phyloP scores from a whole-genome alignment of 2,329 filamentous ascomycete species.

The Kalaharituber pfeilii region DNA sequence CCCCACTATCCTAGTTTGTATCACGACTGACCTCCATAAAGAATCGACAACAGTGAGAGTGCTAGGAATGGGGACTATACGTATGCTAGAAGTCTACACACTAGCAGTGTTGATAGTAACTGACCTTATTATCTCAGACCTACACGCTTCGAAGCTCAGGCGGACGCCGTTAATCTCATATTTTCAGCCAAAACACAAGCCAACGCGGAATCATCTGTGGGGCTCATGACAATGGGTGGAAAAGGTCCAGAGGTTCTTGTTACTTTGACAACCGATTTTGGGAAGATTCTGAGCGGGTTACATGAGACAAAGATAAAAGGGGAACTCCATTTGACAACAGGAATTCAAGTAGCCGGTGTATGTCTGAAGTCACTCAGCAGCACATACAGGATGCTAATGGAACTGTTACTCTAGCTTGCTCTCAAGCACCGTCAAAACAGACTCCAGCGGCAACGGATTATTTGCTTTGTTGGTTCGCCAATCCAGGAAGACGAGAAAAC shows the following conservation, averaged over 20 bases:
- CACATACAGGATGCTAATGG: background rate
- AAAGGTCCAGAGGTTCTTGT: constrained; percentile 94
- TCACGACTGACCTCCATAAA: constrained; percentile 25
- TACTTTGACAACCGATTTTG: constrained; percentile 88
- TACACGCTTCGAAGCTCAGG: constrained; percentile 88
- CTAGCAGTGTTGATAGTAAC: constrained; percentile 1
- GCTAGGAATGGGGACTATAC: constrained; percentile 88
- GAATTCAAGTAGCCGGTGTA: constrained; percentile 89
- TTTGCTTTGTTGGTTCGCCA: constrained; percentile 90
- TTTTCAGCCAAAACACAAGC: constrained; percentile 90
- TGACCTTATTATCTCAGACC: constrained; percentile 38
- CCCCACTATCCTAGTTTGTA: constrained; percentile 23
- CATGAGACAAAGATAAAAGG: constrained; percentile 91
- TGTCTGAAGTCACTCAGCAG: constrained; percentile 24
- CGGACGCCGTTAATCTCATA: constrained; percentile 84
- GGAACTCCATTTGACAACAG: constrained; percentile 71
- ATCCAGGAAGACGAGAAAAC: constrained; percentile 79
- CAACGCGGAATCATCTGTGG: constrained; percentile 92
- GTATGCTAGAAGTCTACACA: constrained; percentile 27
- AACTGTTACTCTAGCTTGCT: constrained; percentile 46
- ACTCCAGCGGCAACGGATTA: constrained; percentile 86
- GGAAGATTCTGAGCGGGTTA: constrained; percentile 82
- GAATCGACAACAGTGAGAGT: constrained; percentile 96
- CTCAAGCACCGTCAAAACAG: constrained; percentile 98
- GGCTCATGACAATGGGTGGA: constrained; percentile 97